Conservation (phyloP, 768 basidiomycete species). For the Crassisporium funariophilum region DNA sequence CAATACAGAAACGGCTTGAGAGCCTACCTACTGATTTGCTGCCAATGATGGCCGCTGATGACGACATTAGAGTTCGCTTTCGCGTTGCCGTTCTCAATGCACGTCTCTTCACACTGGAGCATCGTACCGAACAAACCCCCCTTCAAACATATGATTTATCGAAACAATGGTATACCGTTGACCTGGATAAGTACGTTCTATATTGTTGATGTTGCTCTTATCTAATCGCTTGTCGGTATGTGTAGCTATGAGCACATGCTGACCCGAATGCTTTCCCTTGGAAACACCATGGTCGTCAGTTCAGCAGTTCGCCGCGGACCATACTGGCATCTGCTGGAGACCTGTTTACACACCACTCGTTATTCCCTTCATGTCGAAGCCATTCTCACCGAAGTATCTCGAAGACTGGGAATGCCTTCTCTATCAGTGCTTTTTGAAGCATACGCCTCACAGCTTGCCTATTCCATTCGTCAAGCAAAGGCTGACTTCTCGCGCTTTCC, state of each 20-base stretch:
- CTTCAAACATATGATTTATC: constrained; percentile 50
- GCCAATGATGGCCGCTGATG: constrained; percentile 59
- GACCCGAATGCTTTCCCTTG: constrained; percentile 69
- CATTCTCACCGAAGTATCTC: constrained; percentile 62
- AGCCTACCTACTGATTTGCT: constrained; percentile 48
- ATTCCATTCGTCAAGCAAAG: constrained; percentile 54
- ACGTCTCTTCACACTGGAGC: constrained; percentile 55
- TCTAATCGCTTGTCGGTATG: constrained; percentile 6
- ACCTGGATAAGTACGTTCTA: constrained; percentile 52
- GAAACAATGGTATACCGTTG: constrained; percentile 42
- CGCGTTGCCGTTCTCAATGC: constrained; percentile 65
- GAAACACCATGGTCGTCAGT: constrained; percentile 79
- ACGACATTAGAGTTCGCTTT: constrained; percentile 84
- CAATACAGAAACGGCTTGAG: constrained; percentile 13
- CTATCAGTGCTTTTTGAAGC: constrained; percentile 71
- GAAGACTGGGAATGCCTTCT: constrained; percentile 63
- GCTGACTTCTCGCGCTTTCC: constrained; percentile 66
- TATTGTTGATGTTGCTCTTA: neutral
- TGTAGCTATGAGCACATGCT: constrained; percentile 74
- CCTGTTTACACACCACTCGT: constrained; percentile 42
- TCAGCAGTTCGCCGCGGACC: constrained; percentile 77
- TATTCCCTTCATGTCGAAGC: constrained; percentile 47
- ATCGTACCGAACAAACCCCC: constrained; percentile 31
- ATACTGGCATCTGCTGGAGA: constrained; percentile 88
- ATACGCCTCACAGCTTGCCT: constrained; percentile 77